Percentiles rank a stretch among this genome's conserved stretches.
phyloP scores from a whole-genome alignment of 140 eudicot genomes.

The Ambrosia hybrid region DNA sequence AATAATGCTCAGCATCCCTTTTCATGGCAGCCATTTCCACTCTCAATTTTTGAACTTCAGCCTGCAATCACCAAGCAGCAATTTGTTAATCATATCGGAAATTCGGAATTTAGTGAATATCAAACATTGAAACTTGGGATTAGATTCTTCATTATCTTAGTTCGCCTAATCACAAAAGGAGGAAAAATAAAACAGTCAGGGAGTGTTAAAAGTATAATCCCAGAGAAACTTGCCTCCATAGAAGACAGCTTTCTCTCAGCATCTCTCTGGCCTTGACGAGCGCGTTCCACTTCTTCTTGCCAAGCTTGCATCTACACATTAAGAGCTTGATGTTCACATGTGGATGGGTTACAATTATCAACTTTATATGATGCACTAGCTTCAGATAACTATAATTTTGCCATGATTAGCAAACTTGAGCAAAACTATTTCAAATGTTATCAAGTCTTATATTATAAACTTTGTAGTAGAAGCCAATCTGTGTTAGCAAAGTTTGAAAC shows the following conservation, averaged over 20 bases:
- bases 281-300: constrained; percentile 99
- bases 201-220: constrained; percentile 10
- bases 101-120: constrained; percentile 17
- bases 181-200: too few species aligned
- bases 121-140: background rate
- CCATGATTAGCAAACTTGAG: constrained; percentile 7
- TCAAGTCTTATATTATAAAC: background rate
- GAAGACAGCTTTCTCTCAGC: constrained; percentile 97
- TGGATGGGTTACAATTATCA: constrained; percentile 13
- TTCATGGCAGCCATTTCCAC: constrained; percentile 99
- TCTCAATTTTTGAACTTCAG: constrained; percentile 93
- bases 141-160: background rate
- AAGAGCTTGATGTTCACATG: constrained; percentile 24
- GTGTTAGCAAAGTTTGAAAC: constrained; percentile 8
- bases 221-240: constrained; percentile 70
- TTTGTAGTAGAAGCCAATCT: background rate
- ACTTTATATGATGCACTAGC: constrained; percentile 18
- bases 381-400: constrained; percentile 14
- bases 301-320: constrained; percentile 82
- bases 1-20: constrained; percentile 99
- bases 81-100: constrained; percentile 20
- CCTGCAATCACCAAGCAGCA: constrained; percentile 44
- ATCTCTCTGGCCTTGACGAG: constrained; percentile 95
- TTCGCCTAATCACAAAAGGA: background rate
- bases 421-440: constrained; percentile 1